phyloP scores from a whole-genome alignment of 2,329 filamentous ascomycete species.

The Botrytis galanthina region DNA sequence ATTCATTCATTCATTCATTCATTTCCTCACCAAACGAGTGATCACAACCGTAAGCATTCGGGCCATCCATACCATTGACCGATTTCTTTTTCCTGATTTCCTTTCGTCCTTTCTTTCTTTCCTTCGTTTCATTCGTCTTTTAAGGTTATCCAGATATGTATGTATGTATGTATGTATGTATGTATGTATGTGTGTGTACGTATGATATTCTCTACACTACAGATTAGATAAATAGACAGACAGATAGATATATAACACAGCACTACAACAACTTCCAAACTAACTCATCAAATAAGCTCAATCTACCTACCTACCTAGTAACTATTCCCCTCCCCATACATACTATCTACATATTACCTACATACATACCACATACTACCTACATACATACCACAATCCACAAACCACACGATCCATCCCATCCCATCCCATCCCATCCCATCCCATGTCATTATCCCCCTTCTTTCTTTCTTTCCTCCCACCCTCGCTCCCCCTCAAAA shows the following conservation, averaged over 20 bases:
- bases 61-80: slow-evolving; percentile 1
- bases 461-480: no score
- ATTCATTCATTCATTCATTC: background rate
- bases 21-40: background rate
- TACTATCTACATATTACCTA: no score
- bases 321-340: background rate
- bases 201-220: background rate
- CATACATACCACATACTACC: background rate
- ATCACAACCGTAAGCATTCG: slow-evolving; percentile 17
- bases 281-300: no score
- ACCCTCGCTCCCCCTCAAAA: background rate
- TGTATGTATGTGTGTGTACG: background rate
- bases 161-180: no score
- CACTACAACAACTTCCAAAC: background rate
- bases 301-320: background rate
- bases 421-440: background rate
- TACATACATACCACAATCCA: no score
- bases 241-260: background rate
- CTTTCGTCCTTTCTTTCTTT: background rate
- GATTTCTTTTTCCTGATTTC: background rate
- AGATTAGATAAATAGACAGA: background rate
- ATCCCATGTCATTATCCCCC: background rate
- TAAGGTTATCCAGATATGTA: background rate
- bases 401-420: background rate
- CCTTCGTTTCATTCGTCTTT: background rate